A percentile compares a stretch with the other conserved stretches of the same genome.
phyloP scores from a whole-genome alignment of 192 early-diverging fungal species.

The Obelidium mucronatum region DNA sequence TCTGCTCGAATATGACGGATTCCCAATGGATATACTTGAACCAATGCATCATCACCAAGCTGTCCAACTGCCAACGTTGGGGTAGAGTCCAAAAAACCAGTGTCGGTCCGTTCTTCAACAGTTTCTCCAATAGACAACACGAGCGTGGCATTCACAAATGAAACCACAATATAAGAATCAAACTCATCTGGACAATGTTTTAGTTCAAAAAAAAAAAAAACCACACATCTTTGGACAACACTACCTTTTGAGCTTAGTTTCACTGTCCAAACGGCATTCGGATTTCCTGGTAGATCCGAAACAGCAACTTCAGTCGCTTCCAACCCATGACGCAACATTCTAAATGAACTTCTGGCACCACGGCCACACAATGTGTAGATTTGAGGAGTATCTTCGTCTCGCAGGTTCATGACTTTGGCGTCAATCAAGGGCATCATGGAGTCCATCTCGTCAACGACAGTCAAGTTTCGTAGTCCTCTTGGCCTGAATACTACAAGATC shows the following conservation, averaged over 20 bases:
- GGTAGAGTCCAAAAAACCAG: slow-evolving; percentile 83
- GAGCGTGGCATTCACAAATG: slow-evolving; percentile 91
- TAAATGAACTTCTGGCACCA: slow-evolving; percentile 80
- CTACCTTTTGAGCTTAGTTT: slow-evolving; percentile 45
- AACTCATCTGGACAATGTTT: slow-evolving; percentile 52
- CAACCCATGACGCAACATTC: slow-evolving; percentile 90
- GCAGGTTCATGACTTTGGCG: slow-evolving; percentile 85
- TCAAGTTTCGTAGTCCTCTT: slow-evolving; percentile 80
- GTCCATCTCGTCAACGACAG: slow-evolving; percentile 92
- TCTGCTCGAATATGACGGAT: slow-evolving; percentile 90
- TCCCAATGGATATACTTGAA: slow-evolving; percentile 82
- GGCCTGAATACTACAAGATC: slow-evolving; percentile 73
- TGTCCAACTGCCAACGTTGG: slow-evolving; percentile 87
- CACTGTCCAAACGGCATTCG: slow-evolving; percentile 89
- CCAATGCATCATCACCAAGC: slow-evolving; percentile 84
- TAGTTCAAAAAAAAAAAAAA: not conserved
- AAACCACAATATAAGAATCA: slow-evolving; percentile 91
- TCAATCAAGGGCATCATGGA: slow-evolving; percentile 82
- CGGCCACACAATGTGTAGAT: slow-evolving; percentile 90
- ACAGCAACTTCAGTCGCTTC: slow-evolving; percentile 93
- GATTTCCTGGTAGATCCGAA: slow-evolving; percentile 90
- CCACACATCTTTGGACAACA: not conserved
- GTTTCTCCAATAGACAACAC: slow-evolving; percentile 92
- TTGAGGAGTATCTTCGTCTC: slow-evolving; percentile 93
- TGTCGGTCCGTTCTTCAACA: slow-evolving; percentile 90